These are phyloP conservation scores for Xylariaceae sp. DNA, from an alignment of 2,329 filamentous ascomycete species.

Conservation along the genomic window DNA sequence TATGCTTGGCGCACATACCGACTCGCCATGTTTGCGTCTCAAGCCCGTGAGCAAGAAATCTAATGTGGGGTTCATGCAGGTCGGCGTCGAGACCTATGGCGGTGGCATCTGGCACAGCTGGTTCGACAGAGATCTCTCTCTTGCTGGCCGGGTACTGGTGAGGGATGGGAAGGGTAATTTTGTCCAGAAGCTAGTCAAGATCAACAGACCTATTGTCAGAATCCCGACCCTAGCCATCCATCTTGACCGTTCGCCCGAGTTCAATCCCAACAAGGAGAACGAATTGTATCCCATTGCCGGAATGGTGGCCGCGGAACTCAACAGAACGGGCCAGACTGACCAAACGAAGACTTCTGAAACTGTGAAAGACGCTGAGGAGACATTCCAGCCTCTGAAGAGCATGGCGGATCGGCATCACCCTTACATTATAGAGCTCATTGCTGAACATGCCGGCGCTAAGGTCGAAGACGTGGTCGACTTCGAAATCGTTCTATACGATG, in stretches of 20 bases:
- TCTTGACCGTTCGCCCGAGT: conserved; percentile 78
- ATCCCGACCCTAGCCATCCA: conserved; percentile 95
- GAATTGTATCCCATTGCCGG: conserved; percentile 93
- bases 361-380: conserved; percentile 40
- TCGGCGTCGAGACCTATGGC: conserved; percentile 95
- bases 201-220: conserved; percentile 83
- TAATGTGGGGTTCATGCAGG: conserved; percentile 82
- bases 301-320: conserved; percentile 81
- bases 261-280: conserved; percentile 94
- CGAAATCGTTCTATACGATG: conserved; percentile 95
- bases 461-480: conserved; percentile 81
- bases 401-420: conserved; percentile 84
- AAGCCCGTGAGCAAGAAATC: conserved; percentile 93
- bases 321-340: conserved; percentile 59
- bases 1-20: conserved; percentile 94
- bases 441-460: conserved; percentile 67
- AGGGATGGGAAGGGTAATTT: conserved; percentile 69
- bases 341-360: conserved; percentile 36
- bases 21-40: conserved; percentile 85
- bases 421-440: conserved; percentile 79
- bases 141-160: conserved; percentile 85
- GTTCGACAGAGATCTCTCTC: conserved; percentile 92
- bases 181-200: conserved; percentile 79
- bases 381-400: conserved; percentile 71
- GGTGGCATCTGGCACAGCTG: conserved; percentile 97